Evolutionary conservation across 139 green algal species (phyloP).

Genomic region (Volvox reticuliferus): DNA sequence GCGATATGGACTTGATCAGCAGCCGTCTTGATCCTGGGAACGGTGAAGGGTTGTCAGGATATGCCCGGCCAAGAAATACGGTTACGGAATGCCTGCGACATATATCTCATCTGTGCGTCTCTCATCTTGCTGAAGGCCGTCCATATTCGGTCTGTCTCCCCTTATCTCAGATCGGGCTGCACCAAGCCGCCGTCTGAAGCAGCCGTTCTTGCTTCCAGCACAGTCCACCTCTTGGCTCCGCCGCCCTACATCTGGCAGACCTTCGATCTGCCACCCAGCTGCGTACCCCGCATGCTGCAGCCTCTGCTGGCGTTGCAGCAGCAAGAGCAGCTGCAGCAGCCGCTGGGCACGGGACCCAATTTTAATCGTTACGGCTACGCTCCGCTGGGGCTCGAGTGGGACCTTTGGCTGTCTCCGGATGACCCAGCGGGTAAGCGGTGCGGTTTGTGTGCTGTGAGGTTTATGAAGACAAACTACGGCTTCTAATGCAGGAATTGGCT

Average conservation of each 20-base stretch:
- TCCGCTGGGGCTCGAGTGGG: constrained; percentile 69
- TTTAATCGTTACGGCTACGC: constrained; percentile 69
- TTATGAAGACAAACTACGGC: no score
- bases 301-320: neutral
- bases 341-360: neutral
- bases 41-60: no score
- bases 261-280: neutral
- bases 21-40: no score
- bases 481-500: no score
- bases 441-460: no score
- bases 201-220: neutral
- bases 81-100: no score
- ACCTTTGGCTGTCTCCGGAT: constrained; percentile 65
- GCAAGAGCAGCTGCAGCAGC: neutral
- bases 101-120: no score
- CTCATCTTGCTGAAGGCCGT: no score
- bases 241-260: constrained; percentile 17
- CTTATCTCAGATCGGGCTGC: neutral
- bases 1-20: no score
- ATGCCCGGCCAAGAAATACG: no score
- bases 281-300: constrained; percentile 10
- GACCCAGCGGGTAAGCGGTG: neutral
- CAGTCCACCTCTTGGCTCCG: neutral
- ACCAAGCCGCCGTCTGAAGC: neutral
- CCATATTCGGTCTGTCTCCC: no score